A percentile compares a stretch with the other conserved stretches of the same genome.
Evolutionary conservation across 1,284 basidiomycete species (phyloP).

Genomic region (Heliocybe sulcata): DNA sequence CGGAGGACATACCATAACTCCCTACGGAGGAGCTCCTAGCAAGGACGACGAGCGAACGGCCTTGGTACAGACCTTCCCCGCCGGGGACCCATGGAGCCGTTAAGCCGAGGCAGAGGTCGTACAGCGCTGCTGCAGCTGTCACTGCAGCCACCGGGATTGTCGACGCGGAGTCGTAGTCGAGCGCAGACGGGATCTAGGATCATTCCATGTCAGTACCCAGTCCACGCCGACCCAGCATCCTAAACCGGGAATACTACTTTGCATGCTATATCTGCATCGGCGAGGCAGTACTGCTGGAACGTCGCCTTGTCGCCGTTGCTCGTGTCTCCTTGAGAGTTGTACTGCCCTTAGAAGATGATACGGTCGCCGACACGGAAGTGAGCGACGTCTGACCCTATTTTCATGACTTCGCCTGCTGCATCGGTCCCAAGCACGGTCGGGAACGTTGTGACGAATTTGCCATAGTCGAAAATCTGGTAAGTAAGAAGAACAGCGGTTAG

Average conservation of each 20-base stretch:
- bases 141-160: constrained; percentile 19
- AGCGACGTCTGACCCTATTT: constrained; percentile 43
- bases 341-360: constrained; percentile 31
- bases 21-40: constrained; percentile 32
- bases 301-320: constrained; percentile 27
- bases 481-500: not conserved
- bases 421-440: constrained; percentile 50
- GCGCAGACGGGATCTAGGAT: constrained; percentile 23
- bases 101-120: constrained; percentile 10
- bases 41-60: constrained; percentile 24
- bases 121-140: constrained; percentile 22
- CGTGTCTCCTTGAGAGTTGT: constrained; percentile 33
- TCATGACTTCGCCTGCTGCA: constrained; percentile 46
- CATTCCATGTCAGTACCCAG: too few species aligned
- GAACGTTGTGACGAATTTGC: constrained; percentile 21
- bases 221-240: too few species aligned
- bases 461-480: constrained; percentile 23
- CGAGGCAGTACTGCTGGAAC: constrained; percentile 44
- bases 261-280: constrained; percentile 29
- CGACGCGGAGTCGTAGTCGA: constrained; percentile 36
- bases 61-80: constrained; percentile 16
- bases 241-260: constrained; percentile 19
- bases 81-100: constrained; percentile 11
- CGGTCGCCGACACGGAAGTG: constrained; percentile 47
- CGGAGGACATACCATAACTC: constrained; percentile 22